Evolutionary conservation across 2,329 filamentous ascomycete genomes (phyloP), one percentile per base, ranked within the genome.

Genomic region (Monosporascus ibericus): DNA sequence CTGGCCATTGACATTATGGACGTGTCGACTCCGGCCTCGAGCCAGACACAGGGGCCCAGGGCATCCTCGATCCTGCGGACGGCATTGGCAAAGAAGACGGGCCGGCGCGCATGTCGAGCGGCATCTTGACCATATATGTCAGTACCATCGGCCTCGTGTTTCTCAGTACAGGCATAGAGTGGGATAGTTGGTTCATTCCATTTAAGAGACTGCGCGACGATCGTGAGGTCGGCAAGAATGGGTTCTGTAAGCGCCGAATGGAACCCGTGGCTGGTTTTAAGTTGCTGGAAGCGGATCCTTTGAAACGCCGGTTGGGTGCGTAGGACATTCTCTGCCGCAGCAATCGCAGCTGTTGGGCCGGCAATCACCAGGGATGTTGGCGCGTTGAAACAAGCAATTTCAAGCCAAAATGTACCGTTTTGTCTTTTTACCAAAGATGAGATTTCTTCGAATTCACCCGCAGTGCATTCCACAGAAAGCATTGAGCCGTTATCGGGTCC

Each of bases 401-500:
- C 55, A 11, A 56, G 24, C 24, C 24, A 24, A 24, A 24, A 5
- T 24, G 24, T 3, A 40, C 46, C 36, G 52, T 47, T 3, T 22
- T 20, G 11, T 52, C 47, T 6, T 24, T 24, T 24, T 24, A 24
- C 24, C 6, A 24, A 1, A 24, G 24, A 24, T 24, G 24, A 24
- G 2, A 49, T 42, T 27, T 53, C 44, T 5, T 25, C 34, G 4
- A 54, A 49, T 5, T 48, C 44, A 2, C 50, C 48, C 11, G 49
- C 39, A 15, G 51, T 44, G 0, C 50, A 44, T 15, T 65, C 54
- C 9, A 69, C 39, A 1, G 65, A 59, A 11, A 72, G 22, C 71
- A 74, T 74, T 3, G 60, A 39, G 0, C 70, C 71, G 5, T 39
- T 42, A 6, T 73, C 71, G 0, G 54, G 6, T 1, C 70, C 67